phyloP scores from a whole-genome alignment of 2,329 filamentous ascomycete genomes.

The Ceratocystis huliohia region DNA sequence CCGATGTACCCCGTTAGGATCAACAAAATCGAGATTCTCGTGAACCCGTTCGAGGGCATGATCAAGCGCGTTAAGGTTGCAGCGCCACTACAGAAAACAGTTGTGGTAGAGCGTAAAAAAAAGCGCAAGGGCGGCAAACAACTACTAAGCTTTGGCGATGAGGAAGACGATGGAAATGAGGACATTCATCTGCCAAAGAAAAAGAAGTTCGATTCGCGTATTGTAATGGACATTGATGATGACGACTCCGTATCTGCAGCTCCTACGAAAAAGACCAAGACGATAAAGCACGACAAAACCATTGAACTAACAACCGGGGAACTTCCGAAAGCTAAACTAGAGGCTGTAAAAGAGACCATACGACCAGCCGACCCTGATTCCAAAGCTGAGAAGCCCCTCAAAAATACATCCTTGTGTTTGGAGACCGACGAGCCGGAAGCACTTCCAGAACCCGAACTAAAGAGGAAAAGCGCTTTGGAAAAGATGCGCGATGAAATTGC shows the following conservation, averaged over 20 bases:
- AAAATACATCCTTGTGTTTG: neutral
- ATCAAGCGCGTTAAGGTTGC: slow-evolving; percentile 46
- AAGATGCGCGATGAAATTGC: slow-evolving; percentile 69
- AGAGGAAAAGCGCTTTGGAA: slow-evolving; percentile 40
- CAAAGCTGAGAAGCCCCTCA: neutral
- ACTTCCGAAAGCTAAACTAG: neutral
- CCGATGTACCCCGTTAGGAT: slow-evolving; percentile 80
- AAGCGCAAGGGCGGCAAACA: slow-evolving; percentile 67
- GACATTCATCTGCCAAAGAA: slow-evolving; percentile 54
- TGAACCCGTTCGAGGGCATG: slow-evolving; percentile 77
- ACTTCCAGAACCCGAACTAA: slow-evolving; percentile 22
- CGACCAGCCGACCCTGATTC: neutral
- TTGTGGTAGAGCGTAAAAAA: slow-evolving; percentile 40
- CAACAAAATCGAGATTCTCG: slow-evolving; percentile 57
- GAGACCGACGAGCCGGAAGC: slow-evolving; percentile 9
- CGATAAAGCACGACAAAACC: neutral
- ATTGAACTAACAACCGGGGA: neutral
- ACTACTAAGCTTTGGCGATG: slow-evolving; percentile 64
- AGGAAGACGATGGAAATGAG: slow-evolving; percentile 46
- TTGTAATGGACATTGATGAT: slow-evolving; percentile 47
- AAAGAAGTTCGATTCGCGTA: slow-evolving; percentile 63
- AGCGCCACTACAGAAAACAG: slow-evolving; percentile 31
- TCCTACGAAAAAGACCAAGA: slow-evolving; percentile 18
- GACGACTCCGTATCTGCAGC: slow-evolving; percentile 8
- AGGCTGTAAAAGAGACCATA: neutral